phyloP scores from a whole-genome alignment of 2,329 filamentous ascomycete genomes.

The Penicillium sp. region DNA sequence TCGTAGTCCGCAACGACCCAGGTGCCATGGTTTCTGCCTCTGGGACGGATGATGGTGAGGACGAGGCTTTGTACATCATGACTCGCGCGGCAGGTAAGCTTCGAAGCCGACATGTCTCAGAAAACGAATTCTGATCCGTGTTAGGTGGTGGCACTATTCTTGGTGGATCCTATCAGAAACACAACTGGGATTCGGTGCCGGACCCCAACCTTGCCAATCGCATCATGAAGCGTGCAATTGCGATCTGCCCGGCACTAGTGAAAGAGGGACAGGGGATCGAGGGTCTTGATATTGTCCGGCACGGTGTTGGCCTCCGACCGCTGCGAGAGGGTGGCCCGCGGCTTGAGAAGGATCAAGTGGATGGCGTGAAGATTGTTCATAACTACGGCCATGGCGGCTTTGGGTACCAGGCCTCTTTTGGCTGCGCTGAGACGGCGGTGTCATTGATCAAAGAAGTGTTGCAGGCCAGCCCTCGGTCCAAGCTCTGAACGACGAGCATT shows the following conservation, averaged over 20 bases:
- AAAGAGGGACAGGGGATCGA: slow-evolving; percentile 64
- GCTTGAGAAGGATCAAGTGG: slow-evolving; percentile 68
- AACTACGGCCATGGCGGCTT: slow-evolving; percentile 49
- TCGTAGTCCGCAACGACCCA: slow-evolving; percentile 76
- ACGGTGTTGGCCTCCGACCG: slow-evolving; percentile 78
- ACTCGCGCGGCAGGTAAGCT: slow-evolving; percentile 57
- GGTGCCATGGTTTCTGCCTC: slow-evolving; percentile 67
- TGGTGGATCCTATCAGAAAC: slow-evolving; percentile 78
- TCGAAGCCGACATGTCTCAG: not conserved
- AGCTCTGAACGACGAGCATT: slow-evolving; percentile 26
- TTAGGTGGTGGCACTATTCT: slow-evolving; percentile 75
- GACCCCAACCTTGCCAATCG: slow-evolving; percentile 76
- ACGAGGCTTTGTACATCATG: slow-evolving; percentile 80
- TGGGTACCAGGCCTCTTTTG: slow-evolving; percentile 68
- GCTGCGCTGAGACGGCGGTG: slow-evolving; percentile 65
- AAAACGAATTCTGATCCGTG: slow-evolving; percentile 1
- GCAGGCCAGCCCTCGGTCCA: slow-evolving; percentile 31
- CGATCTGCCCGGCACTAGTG: slow-evolving; percentile 37
- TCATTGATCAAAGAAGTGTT: slow-evolving; percentile 61
- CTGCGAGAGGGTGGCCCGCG: slow-evolving; percentile 69
- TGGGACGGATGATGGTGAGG: slow-evolving; percentile 68
- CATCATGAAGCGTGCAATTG: slow-evolving; percentile 70
- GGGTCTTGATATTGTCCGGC: slow-evolving; percentile 70
- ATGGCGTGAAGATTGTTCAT: slow-evolving; percentile 53
- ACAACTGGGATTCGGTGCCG: slow-evolving; percentile 73